Evolutionary conservation across 345 rosid species (phyloP).

Genomic region (Populus tremula): DNA sequence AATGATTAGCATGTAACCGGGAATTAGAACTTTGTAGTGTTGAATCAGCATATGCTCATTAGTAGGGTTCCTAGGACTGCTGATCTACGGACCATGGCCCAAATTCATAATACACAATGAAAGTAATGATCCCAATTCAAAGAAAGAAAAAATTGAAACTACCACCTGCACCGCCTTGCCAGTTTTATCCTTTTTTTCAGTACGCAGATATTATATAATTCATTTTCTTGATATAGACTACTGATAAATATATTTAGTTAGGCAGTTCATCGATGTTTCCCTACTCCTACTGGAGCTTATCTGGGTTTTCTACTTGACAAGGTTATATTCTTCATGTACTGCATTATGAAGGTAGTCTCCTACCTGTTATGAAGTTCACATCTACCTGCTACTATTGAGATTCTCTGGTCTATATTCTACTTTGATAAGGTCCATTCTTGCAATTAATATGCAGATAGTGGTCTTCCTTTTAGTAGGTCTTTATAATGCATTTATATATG

Average conservation of each 20-base stretch:
- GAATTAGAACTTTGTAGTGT: background rate
- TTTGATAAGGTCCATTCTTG: background rate
- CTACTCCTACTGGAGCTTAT: background rate
- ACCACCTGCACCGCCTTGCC: background rate
- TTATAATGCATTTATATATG: background rate
- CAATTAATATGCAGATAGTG: background rate
- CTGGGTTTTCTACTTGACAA: background rate
- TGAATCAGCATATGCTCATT: background rate
- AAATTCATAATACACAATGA: background rate
- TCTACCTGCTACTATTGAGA: background rate
- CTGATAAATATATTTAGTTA: background rate
- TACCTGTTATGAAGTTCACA: background rate
- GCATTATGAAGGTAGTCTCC: background rate
- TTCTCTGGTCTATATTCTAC: background rate
- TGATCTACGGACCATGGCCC: background rate
- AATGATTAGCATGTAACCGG: background rate
- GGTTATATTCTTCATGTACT: background rate
- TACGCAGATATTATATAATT: background rate
- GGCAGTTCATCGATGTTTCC: background rate
- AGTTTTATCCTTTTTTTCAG: background rate
- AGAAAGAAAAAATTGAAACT: background rate
- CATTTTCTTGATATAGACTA: background rate
- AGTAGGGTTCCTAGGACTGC: background rate
- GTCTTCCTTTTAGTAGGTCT: background rate
- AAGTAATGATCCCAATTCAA: background rate